Evolutionary conservation across 2,329 filamentous ascomycete species (phyloP).

Genomic region (Arthrobotrys musiformis): DNA sequence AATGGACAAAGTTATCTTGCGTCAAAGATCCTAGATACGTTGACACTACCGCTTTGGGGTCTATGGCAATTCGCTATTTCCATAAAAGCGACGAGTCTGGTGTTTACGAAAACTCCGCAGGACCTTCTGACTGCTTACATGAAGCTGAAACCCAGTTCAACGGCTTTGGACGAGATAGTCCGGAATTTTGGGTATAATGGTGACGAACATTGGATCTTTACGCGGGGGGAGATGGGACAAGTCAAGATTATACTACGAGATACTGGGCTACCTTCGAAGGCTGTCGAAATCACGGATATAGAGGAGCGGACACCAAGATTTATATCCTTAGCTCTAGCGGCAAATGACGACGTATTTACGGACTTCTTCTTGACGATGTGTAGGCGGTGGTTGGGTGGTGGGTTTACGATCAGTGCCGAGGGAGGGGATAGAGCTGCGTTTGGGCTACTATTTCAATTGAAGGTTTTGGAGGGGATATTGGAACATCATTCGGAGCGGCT

Average conservation of each 20-base stretch:
- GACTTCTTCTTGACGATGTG: constrained; percentile 72
- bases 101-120: constrained; percentile 17
- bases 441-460: constrained; percentile 68
- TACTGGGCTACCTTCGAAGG: neutral
- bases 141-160: constrained; percentile 14
- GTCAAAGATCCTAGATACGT: constrained; percentile 8
- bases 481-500: constrained; percentile 72
- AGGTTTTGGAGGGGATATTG: constrained; percentile 74
- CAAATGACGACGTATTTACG: constrained; percentile 69
- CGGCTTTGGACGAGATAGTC: constrained; percentile 44
- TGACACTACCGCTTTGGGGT: constrained; percentile 35
- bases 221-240: constrained; percentile 62
- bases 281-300: constrained; percentile 60
- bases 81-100: constrained; percentile 11
- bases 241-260: constrained; percentile 66
- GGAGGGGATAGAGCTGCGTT: constrained; percentile 49
- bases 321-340: constrained; percentile 66
- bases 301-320: constrained; percentile 67
- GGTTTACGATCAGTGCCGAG: constrained; percentile 56
- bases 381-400: constrained; percentile 68
- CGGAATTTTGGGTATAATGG: constrained; percentile 55
- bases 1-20: constrained; percentile 28
- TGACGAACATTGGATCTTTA: constrained; percentile 55
- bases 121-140: constrained; percentile 29
- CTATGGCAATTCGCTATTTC: constrained; percentile 43